Base-by-base conservation (phyloP, 2,329 filamentous ascomycete species). In the Ilyonectria mors-panacis region DNA sequence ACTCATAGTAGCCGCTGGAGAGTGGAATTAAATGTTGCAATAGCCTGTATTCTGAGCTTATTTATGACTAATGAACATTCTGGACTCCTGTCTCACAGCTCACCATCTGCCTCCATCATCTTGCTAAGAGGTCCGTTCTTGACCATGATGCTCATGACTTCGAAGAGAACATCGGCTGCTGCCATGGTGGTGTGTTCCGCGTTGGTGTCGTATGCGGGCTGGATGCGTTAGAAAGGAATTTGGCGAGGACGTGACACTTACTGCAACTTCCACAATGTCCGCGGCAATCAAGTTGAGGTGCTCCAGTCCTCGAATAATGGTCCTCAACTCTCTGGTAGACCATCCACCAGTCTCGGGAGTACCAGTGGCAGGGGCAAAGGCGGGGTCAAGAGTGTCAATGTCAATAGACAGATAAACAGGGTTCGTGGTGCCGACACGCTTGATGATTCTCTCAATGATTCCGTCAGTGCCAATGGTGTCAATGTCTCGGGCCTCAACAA, bases 371-470 rank as follows among this genome's bases (percentile, higher is more conserved):
- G 92, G 92, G 0, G 92, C 92, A 73, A 93, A 95, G 6, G 93
- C 93, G 8, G 94, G 93, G 77, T 96, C 93, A 1, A 96, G 83
- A 0, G 92, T 94, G 74, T 96, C 93, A 71, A 96, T 97, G 75
- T 97, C 94, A 53, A 97, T 91, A 7, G 89, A 93, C 35, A 97
- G 82, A 77, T 97, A 97, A 0, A 96, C 92, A 0, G 93, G 93
- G 67, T 90, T 91, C 60, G 86, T 85, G 6, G 89, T 90, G 9
- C 93, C 93, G 19, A 97, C 92, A 26, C 93, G 86, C 4, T 93
- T 90, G 48, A 89, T 82, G 76, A 97, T 96, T 78, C 89, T 91
- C 80, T 92, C 89, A 78, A 95, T 92, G 77, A 97, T 95, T 5
- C 93, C 93, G 0, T 89, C 87, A 30, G 87, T 82, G 45, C 85